phyloP scores from a whole-genome alignment of 192 early-diverging fungal species.

The Coemansia guatemalensis region DNA sequence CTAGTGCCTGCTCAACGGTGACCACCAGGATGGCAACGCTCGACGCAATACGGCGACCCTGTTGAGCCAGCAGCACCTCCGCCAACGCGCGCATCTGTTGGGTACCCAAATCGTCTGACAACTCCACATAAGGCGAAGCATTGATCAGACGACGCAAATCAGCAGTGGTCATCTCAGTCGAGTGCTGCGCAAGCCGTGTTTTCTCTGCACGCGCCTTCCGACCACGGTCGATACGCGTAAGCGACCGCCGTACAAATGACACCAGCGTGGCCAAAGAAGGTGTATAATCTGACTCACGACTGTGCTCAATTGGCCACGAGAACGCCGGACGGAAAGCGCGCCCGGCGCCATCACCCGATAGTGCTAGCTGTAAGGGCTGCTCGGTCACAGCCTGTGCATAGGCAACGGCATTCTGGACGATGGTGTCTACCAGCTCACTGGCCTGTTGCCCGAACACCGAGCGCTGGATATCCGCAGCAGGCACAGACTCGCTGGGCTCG shows the following conservation, averaged over 20 bases:
- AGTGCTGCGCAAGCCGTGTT: conserved; percentile 31
- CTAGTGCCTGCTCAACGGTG: conserved; percentile 58
- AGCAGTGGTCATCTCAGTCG: conserved; percentile 40
- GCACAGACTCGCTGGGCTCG: conserved; percentile 8
- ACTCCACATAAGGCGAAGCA: conserved; percentile 31
- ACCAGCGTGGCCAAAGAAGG: conserved; percentile 51
- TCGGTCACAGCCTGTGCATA: conserved; percentile 52
- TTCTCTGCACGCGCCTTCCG: conserved; percentile 38
- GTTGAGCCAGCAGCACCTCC: conserved; percentile 36
- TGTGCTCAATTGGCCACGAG: conserved; percentile 51
- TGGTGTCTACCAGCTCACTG: conserved; percentile 39
- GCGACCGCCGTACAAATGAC: conserved; percentile 35
- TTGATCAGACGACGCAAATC: conserved; percentile 40
- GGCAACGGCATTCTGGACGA: conserved; percentile 40
- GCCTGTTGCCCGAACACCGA: conserved; percentile 50
- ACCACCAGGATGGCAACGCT: conserved; percentile 49
- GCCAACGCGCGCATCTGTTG: conserved; percentile 50
- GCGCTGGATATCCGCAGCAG: conserved; percentile 18
- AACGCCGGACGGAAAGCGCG: conserved; percentile 44
- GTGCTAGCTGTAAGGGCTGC: conserved; percentile 4
- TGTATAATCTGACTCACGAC: conserved; percentile 49
- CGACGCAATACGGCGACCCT: conserved; percentile 42
- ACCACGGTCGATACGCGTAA: conserved; percentile 33
- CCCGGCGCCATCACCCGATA: not conserved
- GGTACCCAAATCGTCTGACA: conserved; percentile 30